Evolutionary conservation across 225 moss, liverwort and hornwort genomes (phyloP).

Genomic region (Anthoceros angustus): DNA sequence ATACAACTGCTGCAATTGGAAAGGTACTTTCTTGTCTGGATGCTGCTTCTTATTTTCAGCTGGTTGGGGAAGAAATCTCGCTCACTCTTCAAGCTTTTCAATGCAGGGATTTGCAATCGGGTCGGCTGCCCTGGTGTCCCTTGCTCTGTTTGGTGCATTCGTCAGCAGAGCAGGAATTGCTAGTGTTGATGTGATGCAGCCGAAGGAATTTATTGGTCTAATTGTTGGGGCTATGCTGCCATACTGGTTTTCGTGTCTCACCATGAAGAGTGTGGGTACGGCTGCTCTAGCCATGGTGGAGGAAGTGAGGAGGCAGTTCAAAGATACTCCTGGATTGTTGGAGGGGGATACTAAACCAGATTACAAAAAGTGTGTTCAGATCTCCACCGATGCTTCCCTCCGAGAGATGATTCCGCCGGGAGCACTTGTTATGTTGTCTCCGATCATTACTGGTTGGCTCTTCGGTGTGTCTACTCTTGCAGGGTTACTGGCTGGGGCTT

Average conservation of each 20-base stretch:
- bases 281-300: slow-evolving; percentile 96
- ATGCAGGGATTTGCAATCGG: slow-evolving; percentile 43
- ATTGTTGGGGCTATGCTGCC: slow-evolving; percentile 85
- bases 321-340: slow-evolving; percentile 50
- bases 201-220: slow-evolving; percentile 73
- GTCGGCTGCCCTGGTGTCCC: slow-evolving; percentile 44
- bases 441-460: slow-evolving; percentile 62
- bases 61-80: background rate
- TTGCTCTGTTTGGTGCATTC: slow-evolving; percentile 79
- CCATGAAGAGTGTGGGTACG: slow-evolving; percentile 95
- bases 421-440: slow-evolving; percentile 72
- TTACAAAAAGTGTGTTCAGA: slow-evolving; percentile 82
- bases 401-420: slow-evolving; percentile 95
- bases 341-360: slow-evolving; percentile 75
- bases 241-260: slow-evolving; percentile 92
- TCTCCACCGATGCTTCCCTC: slow-evolving; percentile 80
- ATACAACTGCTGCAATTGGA: slow-evolving; percentile 55
- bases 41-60: background rate
- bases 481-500: slow-evolving; percentile 66
- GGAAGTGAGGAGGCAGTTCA: slow-evolving; percentile 86
- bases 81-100: background rate
- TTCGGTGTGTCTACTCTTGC: slow-evolving; percentile 77
- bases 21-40: slow-evolving; percentile 16
- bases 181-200: slow-evolving; percentile 69
- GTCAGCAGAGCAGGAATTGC: slow-evolving; percentile 79